These are phyloP conservation scores for Lodderomyces orthopsilosis DNA, from an alignment of 1,139 yeast species.

Conservation along the genomic window DNA sequence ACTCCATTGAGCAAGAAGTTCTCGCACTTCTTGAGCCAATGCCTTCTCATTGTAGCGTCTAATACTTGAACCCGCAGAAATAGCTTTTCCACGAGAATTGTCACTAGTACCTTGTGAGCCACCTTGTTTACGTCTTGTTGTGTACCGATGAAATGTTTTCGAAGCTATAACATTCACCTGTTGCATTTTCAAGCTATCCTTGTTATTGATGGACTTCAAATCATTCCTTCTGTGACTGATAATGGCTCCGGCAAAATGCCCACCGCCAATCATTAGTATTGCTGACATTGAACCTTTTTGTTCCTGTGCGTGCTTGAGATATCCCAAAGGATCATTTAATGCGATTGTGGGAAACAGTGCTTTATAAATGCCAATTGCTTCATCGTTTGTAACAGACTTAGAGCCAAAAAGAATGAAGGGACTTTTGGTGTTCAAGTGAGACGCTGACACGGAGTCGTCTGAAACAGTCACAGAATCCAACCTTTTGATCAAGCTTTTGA, in stretches of 20 bases:
- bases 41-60: conserved; percentile 91
- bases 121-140: conserved; percentile 96
- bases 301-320: conserved; percentile 13
- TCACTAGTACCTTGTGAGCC: conserved; percentile 95
- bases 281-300: conserved; percentile 51
- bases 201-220: conserved; percentile 45
- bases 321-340: conserved; percentile 38
- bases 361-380: conserved; percentile 70
- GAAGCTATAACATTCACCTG: conserved; percentile 66
- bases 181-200: conserved; percentile 49
- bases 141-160: conserved; percentile 90
- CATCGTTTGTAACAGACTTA: conserved; percentile 36
- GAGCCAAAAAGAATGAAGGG: conserved; percentile 61
- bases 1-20: conserved; percentile 65
- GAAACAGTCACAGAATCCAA: conserved; percentile 17
- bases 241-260: conserved; percentile 96
- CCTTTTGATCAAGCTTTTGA: conserved; percentile 37
- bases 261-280: conserved; percentile 93
- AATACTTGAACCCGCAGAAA: conserved; percentile 89
- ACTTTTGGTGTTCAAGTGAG: conserved; percentile 61
- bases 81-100: conserved; percentile 90
- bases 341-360: conserved; percentile 48
- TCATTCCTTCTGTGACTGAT: conserved; percentile 65
- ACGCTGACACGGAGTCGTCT: conserved; percentile 32
- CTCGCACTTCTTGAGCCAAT: conserved; percentile 70